These are phyloP conservation scores for Combretum micranthum DNA, from an alignment of 345 rosid species.

Conservation along the genomic window DNA sequence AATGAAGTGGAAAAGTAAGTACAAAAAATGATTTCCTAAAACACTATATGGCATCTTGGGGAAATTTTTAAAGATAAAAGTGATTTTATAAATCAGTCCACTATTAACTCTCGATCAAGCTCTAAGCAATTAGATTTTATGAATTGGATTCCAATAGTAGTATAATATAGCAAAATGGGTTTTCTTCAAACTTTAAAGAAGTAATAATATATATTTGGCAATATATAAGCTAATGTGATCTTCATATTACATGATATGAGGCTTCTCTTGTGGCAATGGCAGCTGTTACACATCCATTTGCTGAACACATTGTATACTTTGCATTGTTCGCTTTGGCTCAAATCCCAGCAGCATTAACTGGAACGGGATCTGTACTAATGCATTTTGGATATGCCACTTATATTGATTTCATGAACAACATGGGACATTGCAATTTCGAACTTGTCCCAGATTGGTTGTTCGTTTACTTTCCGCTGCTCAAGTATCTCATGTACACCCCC, in stretches of 20 bases:
- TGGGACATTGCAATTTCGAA: conserved; percentile 45
- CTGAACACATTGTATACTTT: conserved; percentile 24
- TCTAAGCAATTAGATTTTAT: too few relatives aligned
- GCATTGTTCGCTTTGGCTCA: conserved; percentile 16
- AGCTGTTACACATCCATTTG: conserved; percentile 36
- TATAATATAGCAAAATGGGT: too few relatives aligned
- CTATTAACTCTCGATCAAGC: too few relatives aligned
- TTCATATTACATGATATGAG: not conserved
- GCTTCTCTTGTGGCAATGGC: conserved; percentile 16
- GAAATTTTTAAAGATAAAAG: too few relatives aligned
- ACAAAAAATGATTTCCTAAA: too few relatives aligned
- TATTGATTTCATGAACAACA: conserved; percentile 20
- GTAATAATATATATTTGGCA: too few relatives aligned
- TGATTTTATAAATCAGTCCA: too few relatives aligned
- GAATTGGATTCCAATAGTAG: too few relatives aligned
- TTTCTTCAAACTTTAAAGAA: too few relatives aligned
- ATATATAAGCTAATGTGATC: too few relatives aligned
- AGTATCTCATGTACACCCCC: conserved; percentile 29
- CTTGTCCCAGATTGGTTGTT: conserved; percentile 23
- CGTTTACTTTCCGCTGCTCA: conserved; percentile 26
- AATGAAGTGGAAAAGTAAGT: too few relatives aligned
- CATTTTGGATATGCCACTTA: conserved; percentile 6
- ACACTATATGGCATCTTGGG: too few relatives aligned
- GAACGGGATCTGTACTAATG: conserved; percentile 9
- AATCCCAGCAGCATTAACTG: not conserved